Evolutionary conservation across 257 asterid species (phyloP), one percentile per base, ranked within the genome.

Genomic region (Catharanthus roseus): DNA sequence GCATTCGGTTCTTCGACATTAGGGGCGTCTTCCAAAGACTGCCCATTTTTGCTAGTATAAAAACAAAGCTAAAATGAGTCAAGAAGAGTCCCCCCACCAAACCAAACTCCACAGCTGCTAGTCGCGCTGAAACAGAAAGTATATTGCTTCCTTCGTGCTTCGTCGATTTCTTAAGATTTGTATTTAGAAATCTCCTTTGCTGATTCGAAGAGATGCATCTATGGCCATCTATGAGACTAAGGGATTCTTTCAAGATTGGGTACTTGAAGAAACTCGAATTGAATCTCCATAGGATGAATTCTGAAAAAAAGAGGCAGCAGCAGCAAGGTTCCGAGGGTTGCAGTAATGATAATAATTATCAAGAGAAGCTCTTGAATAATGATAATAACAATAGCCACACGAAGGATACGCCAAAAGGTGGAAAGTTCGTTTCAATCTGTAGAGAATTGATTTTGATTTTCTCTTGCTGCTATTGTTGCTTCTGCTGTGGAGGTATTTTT

Each of bases 381-480:
- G 75, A 79, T 44, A 69, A 73, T 33, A 7, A 68, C 18, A 65
- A 31, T 31, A 5, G 6, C 42, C 23, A 24, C 66, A 65, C 33
- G 45, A 74, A 45, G 78, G 4, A 67, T 21, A 58, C 38, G 50
- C 63, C 82, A 1, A 75, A 36, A 39, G 53, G 79, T 58, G 80
- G 69, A 26, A 77, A 83, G 51, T 50, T 80, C 53, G 66, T 64
- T 66, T 41, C 69, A 39, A 10, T 90, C 70, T 82, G 85, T 73
- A 79, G 85, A 65, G 97, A 90, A 33, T 19, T 83, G 26, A 55
- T 88, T 68, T 75, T 89, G 86, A 67, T 90, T 36, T 61, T 88
- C 62, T 87, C 95, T 73, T 93, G 98, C 84, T 88, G 95, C 75
- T 93, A 88, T 77, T 90, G 97, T 49, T 93, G 97, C 72, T 92